Evolutionary conservation across 2,329 filamentous ascomycete genomes (phyloP).

Genomic region (Claviceps sp.): DNA sequence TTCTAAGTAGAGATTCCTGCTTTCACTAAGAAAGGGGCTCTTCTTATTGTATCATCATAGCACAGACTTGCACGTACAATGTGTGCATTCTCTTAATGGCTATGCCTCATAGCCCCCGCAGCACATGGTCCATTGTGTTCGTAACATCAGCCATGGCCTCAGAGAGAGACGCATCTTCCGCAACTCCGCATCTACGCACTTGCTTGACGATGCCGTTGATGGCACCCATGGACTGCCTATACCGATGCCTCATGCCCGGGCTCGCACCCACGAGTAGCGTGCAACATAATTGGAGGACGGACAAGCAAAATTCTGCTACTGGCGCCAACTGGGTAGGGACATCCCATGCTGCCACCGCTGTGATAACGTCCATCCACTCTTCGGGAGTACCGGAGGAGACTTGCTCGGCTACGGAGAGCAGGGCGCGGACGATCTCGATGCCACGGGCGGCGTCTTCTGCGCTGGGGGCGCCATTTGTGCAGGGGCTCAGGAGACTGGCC

Average conservation of each 20-base stretch:
- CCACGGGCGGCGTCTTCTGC: constrained; percentile 22
- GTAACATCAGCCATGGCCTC: constrained; percentile 34
- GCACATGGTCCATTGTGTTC: constrained; percentile 12
- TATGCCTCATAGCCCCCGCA: not conserved
- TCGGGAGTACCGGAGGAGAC: constrained; percentile 31
- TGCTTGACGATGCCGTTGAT: constrained; percentile 34
- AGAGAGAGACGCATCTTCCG: constrained; percentile 15
- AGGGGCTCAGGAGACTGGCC: constrained; percentile 23
- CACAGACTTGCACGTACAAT: too few relatives aligned
- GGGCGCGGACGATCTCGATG: constrained; percentile 40
- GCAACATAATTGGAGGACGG: constrained; percentile 41
- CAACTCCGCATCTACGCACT: constrained; percentile 20
- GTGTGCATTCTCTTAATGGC: too few relatives aligned
- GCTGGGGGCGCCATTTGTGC: constrained; percentile 6
- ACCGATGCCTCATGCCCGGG: constrained; percentile 33
- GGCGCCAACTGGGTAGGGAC: constrained; percentile 6
- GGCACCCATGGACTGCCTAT: constrained; percentile 35
- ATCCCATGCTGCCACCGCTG: constrained; percentile 34
- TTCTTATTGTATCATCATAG: too few relatives aligned
- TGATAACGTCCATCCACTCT: constrained; percentile 44
- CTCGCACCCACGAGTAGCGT: constrained; percentile 34
- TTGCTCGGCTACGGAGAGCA: constrained; percentile 38
- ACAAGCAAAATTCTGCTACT: constrained; percentile 37
- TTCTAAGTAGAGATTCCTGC: not conserved
- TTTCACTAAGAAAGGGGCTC: too few relatives aligned